Base-by-base conservation (phyloP, 1,284 basidiomycete species). In the Exobasidium cylindrosporum region DNA sequence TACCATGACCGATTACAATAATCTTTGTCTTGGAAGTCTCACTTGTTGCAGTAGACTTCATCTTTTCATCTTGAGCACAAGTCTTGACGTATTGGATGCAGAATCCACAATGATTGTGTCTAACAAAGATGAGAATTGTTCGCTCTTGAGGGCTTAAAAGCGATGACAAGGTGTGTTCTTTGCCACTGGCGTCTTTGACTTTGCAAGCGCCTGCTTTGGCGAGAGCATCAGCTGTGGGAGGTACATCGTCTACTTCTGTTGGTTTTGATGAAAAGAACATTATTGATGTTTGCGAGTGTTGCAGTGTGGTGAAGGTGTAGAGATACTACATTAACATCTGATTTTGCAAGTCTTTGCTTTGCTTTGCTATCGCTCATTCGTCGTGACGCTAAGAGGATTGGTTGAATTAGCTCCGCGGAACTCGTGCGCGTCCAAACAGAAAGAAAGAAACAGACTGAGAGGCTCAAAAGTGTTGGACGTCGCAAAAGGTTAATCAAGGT, bases 1-100 rank as follows among this genome's bases (percentile, higher is more conserved):
- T 32, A 2, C 60, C 60, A 46, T 61, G 60, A 14, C 60, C 60
- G 43, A 61, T 35, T 13, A 61, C 55, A 32, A 57, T 29, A 2
- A 45, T n/a, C 35, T 57, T 44, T 31, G 53, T 44, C 29, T 55
- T 56, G 35, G 43, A 26, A 4, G 44, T 44, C 31, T 55, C 52
- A 24, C 4, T 50, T 17, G 35, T 10, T 10, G 35, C 17, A 10
- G 46, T 47, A 24, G 14, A 13, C 3, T 4, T 50, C 4, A 50
- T 13, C 26, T 5, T 50, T 13, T 56, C 26, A 26, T 61, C 30
- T n/a, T 55, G 14, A 1, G 53, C 21, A 30, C 21, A 35, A 55
- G 3, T 35, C 32, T 13, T 23, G 17, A 57, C 54, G 31, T 55
- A 61, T 14, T 30, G 29, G 24, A 45, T 46, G 53, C 60, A 61